Conservation (phyloP, 108 stramenopile species). For the Mediolabrus comicus region DNA sequence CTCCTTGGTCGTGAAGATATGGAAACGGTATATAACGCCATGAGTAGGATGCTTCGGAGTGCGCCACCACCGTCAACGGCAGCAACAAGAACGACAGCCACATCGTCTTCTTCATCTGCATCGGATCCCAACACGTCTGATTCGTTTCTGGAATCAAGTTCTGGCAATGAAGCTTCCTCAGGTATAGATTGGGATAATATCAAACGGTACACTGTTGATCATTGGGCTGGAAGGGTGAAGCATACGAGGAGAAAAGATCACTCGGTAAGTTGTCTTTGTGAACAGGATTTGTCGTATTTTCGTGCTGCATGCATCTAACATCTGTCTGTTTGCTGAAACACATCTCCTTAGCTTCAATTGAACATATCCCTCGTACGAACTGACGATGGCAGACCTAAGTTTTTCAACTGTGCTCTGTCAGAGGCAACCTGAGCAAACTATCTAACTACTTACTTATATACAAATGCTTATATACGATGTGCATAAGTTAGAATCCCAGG, state of each 20-base stretch:
- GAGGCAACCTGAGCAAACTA: slow-evolving; percentile 15
- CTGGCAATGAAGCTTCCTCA: slow-evolving; percentile 1
- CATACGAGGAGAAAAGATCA: slow-evolving; percentile 47
- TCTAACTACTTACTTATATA: too few species aligned
- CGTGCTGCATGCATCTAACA: neutral
- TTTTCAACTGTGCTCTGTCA: slow-evolving; percentile 74
- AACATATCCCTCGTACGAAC: slow-evolving; percentile 74
- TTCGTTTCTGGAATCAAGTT: slow-evolving; percentile 12
- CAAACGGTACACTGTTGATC: slow-evolving; percentile 36
- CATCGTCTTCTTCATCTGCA: slow-evolving; percentile 2
- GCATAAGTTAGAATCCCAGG: too few species aligned
- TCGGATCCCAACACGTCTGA: slow-evolving; percentile 5
- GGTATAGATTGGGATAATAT: neutral
- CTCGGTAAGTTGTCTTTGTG: slow-evolving; percentile 30
- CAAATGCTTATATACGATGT: too few species aligned
- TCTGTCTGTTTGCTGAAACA: neutral
- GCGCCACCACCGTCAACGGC: slow-evolving; percentile 3
- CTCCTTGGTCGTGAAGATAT: slow-evolving; percentile 73
- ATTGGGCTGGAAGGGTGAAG: slow-evolving; percentile 60
- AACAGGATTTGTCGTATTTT: neutral
- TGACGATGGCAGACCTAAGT: slow-evolving; percentile 69
- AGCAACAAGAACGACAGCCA: slow-evolving; percentile 4
- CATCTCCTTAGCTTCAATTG: slow-evolving; percentile 53
- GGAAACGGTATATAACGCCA: slow-evolving; percentile 71
- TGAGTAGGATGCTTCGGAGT: slow-evolving; percentile 70